Evolutionary conservation across 164 flowering plant genomes (phyloP).

Genomic region (Chimonanthus praecox): DNA sequence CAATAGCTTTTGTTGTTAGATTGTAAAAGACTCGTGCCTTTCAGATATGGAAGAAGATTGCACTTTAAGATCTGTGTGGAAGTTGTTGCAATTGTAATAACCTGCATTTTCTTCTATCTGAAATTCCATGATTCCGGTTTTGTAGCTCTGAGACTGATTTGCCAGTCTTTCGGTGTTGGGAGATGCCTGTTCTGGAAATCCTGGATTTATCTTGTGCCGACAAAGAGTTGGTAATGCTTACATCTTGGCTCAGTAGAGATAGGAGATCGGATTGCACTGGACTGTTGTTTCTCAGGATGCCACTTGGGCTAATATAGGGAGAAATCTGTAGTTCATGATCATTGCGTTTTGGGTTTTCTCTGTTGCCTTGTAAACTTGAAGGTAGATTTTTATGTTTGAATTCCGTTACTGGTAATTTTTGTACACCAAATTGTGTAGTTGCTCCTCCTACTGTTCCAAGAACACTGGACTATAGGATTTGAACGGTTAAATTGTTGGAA

Average conservation of each 20-base stretch:
- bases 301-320: constrained; percentile 32
- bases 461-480: neutral
- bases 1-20: constrained; percentile 11
- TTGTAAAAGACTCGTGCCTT: constrained; percentile 1
- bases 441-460: neutral
- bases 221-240: constrained; percentile 21
- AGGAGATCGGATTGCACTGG: constrained; percentile 15
- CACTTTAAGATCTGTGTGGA: constrained; percentile 18
- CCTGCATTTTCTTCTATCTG: neutral
- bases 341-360: neutral
- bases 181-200: constrained; percentile 17
- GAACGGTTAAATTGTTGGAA: neutral
- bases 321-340: neutral
- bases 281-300: constrained; percentile 23
- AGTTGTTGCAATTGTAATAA: constrained; percentile 11
- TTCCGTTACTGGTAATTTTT: neutral
- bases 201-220: neutral
- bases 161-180: constrained; percentile 10
- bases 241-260: constrained; percentile 17
- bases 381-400: neutral
- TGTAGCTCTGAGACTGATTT: neutral
- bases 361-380: neutral
- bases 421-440: neutral
- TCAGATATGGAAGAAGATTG: constrained; percentile 57
- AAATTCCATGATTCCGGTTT: constrained; percentile 5